Evolutionary conservation across 371 early-diverging fungal species (phyloP).

Genomic region (Nematocida major): DNA sequence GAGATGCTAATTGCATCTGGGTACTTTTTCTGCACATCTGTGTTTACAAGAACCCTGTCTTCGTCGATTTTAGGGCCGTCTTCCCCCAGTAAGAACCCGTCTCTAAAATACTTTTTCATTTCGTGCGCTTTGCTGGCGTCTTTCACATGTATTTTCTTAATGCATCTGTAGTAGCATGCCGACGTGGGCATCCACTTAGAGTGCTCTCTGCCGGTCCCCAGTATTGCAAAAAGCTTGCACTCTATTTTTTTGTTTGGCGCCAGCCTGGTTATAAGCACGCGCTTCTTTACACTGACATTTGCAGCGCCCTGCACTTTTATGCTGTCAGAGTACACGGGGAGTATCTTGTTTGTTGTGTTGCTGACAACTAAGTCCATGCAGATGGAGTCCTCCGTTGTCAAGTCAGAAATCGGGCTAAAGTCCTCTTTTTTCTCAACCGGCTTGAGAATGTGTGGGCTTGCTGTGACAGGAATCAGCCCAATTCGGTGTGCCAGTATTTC

Average conservation of each 20-base stretch:
- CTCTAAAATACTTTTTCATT: slow-evolving; percentile 33
- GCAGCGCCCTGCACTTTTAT: slow-evolving; percentile 3
- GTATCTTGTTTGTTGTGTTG: background rate
- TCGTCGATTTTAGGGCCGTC: background rate
- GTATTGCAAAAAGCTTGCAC: slow-evolving; percentile 77
- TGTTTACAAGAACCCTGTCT: slow-evolving; percentile 22
- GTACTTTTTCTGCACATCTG: slow-evolving; percentile 17
- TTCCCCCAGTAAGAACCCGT: background rate
- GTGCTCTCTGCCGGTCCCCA: slow-evolving; percentile 70
- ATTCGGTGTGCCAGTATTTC: slow-evolving; percentile 92
- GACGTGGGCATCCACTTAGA: slow-evolving; percentile 42
- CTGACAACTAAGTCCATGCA: background rate
- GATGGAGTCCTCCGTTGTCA: background rate
- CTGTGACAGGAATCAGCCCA: slow-evolving; percentile 85
- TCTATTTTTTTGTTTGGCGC: slow-evolving; percentile 84
- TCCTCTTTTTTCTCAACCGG: background rate
- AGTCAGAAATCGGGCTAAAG: background rate
- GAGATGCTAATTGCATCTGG: slow-evolving; percentile 5
- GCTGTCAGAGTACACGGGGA: slow-evolving; percentile 13
- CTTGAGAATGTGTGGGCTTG: slow-evolving; percentile 68
- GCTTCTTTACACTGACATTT: slow-evolving; percentile 70
- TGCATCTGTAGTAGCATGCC: slow-evolving; percentile 31
- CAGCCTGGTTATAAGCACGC: slow-evolving; percentile 84
- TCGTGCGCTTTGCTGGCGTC: background rate
- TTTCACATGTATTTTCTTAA: slow-evolving; percentile 4